Evolutionary conservation across 2,329 filamentous ascomycete genomes (phyloP).

Genomic region (Stylonectria norvegica): DNA sequence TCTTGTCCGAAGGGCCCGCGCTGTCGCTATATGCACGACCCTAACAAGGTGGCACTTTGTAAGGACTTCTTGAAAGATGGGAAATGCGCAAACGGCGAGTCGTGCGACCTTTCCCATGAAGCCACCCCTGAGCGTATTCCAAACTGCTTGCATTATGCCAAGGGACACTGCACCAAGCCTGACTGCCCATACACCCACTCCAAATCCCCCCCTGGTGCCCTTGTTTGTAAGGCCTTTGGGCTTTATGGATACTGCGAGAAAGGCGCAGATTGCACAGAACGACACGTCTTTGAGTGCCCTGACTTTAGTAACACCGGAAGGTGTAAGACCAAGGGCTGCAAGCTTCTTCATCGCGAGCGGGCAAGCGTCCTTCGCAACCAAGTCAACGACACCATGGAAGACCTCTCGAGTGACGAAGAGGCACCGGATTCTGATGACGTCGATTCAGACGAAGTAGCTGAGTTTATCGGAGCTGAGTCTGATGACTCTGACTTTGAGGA

Average conservation of each 20-base stretch:
- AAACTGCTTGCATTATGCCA: slow-evolving; percentile 83
- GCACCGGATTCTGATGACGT: slow-evolving; percentile 71
- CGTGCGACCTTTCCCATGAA: slow-evolving; percentile 89
- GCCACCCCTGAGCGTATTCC: slow-evolving; percentile 79
- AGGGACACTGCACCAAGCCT: slow-evolving; percentile 83
- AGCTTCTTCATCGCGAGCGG: slow-evolving; percentile 81
- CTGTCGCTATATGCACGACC: slow-evolving; percentile 82
- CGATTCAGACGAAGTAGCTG: slow-evolving; percentile 71
- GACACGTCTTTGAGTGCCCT: slow-evolving; percentile 90
- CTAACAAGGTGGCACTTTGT: slow-evolving; percentile 84
- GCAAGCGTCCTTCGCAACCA: slow-evolving; percentile 73
- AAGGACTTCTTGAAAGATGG: slow-evolving; percentile 80
- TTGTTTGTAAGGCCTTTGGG: slow-evolving; percentile 81
- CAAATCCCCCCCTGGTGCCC: slow-evolving; percentile 69
- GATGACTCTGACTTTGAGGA: slow-evolving; percentile 54
- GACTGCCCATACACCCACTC: slow-evolving; percentile 86
- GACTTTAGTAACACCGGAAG: slow-evolving; percentile 88
- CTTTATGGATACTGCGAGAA: slow-evolving; percentile 84
- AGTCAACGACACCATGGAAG: slow-evolving; percentile 60
- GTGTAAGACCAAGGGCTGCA: slow-evolving; percentile 79
- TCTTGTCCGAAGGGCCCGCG: slow-evolving; percentile 76
- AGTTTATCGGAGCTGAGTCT: slow-evolving; percentile 57
- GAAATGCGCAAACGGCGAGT: slow-evolving; percentile 70
- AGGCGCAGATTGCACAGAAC: slow-evolving; percentile 71
- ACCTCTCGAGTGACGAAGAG: slow-evolving; percentile 76